A percentile compares a stretch with the other conserved stretches of the same genome.
Evolutionary conservation across 2,329 filamentous ascomycete species (phyloP).

Genomic region (Cucurbitaria berberidis): DNA sequence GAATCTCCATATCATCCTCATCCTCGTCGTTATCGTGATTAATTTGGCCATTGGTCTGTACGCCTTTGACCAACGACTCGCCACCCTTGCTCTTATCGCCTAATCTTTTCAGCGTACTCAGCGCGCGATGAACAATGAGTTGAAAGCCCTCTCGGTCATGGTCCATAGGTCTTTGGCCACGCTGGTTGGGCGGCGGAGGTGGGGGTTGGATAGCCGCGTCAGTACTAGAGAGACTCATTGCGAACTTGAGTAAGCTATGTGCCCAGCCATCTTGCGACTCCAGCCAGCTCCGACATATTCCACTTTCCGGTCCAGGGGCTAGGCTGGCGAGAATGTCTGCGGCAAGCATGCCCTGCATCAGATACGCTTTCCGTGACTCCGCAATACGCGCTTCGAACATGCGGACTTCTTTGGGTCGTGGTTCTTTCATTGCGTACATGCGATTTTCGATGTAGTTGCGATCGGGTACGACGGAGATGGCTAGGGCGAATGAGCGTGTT

Average conservation of each 20-base stretch:
- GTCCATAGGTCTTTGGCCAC: conserved; percentile 42
- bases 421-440: conserved; percentile 49
- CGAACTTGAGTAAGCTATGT: conserved; percentile 76
- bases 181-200: conserved; percentile 37
- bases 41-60: conserved; percentile 33
- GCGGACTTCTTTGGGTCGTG: conserved; percentile 50
- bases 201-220: conserved; percentile 36
- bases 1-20: conserved; percentile 42
- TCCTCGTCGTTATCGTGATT: conserved; percentile 30
- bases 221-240: conserved; percentile 65
- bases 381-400: conserved; percentile 65
- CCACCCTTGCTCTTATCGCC: conserved; percentile 52
- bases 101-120: conserved; percentile 55
- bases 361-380: conserved; percentile 82
- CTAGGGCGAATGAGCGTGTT: conserved; percentile 84
- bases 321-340: conserved; percentile 86
- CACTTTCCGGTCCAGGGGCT: conserved; percentile 71
- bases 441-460: conserved; percentile 59
- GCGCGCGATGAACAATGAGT: conserved; percentile 52
- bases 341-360: conserved; percentile 91
- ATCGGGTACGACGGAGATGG: conserved; percentile 84
- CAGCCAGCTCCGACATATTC: conserved; percentile 80
- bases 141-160: conserved; percentile 46
- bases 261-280: conserved; percentile 84
- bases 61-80: conserved; percentile 40